Evolutionary conservation across 2,329 filamentous ascomycete species (phyloP).

Genomic region (Lomentospora prolificans): DNA sequence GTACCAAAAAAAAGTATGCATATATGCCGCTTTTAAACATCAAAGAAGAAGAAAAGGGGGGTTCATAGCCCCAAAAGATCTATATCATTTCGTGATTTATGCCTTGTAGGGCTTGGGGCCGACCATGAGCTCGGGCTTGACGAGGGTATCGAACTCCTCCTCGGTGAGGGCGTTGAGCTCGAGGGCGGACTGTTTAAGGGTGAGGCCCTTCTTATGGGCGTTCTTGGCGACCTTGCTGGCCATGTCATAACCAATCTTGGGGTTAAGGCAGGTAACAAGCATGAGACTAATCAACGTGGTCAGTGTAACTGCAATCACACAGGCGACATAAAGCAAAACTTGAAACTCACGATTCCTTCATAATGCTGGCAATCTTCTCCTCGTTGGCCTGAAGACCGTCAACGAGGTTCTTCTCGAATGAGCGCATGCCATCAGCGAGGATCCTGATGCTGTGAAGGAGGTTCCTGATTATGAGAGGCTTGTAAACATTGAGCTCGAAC

Average conservation of each 20-base stretch:
- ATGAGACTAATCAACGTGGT: constrained; percentile 56
- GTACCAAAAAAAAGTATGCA: constrained; percentile 52
- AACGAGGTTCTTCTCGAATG: constrained; percentile 90
- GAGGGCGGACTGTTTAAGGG: constrained; percentile 86
- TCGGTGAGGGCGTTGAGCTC: constrained; percentile 82
- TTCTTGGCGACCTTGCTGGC: constrained; percentile 97
- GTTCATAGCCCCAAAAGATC: constrained; percentile 6
- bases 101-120: constrained; percentile 58
- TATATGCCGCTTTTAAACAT: not conserved
- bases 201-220: constrained; percentile 95
- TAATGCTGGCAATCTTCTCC: constrained; percentile 76
- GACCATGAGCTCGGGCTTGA: constrained; percentile 92
- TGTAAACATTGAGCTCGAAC: constrained; percentile 98
- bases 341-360: constrained; percentile 94
- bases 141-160: constrained; percentile 82
- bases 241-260: constrained; percentile 96
- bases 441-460: constrained; percentile 85
- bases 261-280: constrained; percentile 96
- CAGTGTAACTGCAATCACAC: too few relatives aligned
- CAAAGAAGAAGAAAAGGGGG: not conserved
- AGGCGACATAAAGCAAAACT: too few relatives aligned
- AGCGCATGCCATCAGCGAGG: constrained; percentile 83
- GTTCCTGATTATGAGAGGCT: constrained; percentile 92
- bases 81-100: constrained; percentile 17
- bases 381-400: constrained; percentile 85